Evolutionary conservation across 495 filamentous ascomycete genomes (phyloP).

Genomic region (Amphirosellinia nigrospora): DNA sequence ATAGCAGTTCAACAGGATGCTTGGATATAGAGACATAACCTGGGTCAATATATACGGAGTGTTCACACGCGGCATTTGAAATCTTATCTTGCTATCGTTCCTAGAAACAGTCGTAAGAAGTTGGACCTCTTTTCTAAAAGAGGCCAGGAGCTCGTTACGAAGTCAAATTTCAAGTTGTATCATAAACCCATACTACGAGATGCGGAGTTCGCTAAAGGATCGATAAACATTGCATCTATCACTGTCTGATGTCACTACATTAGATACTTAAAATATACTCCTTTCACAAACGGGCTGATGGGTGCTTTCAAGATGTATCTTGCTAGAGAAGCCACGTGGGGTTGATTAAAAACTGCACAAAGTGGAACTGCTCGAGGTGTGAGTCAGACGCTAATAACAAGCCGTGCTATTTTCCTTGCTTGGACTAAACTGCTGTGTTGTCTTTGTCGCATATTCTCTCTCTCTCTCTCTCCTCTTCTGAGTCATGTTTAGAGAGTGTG

Average conservation of each 20-base stretch:
- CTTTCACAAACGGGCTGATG: no score
- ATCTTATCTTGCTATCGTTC: neutral
- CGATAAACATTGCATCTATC: no score
- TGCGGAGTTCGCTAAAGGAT: no score
- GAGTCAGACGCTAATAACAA: neutral
- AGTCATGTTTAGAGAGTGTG: neutral
- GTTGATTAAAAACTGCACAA: neutral
- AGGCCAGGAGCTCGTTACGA: neutral
- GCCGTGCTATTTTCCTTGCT: neutral
- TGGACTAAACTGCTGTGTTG: neutral
- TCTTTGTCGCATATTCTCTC: no score
- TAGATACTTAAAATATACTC: neutral
- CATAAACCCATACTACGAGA: neutral
- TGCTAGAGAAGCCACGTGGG: neutral
- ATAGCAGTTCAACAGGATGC: slow-evolving; percentile 13
- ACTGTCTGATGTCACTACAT: no score
- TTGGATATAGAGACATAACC: slow-evolving; percentile 6
- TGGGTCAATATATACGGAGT: slow-evolving; percentile 3
- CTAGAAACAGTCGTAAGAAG: neutral
- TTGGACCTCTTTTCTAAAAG: neutral
- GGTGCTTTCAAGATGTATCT: no score
- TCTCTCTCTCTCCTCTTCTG: no score
- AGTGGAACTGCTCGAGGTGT: neutral
- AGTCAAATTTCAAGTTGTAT: neutral
- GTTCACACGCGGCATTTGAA: neutral